Percentiles rank a stretch among this genome's conserved stretches.
Evolutionary conservation across 2,329 filamentous ascomycete species (phyloP).

Genomic region (Sporothrix brunneoviolacea): DNA sequence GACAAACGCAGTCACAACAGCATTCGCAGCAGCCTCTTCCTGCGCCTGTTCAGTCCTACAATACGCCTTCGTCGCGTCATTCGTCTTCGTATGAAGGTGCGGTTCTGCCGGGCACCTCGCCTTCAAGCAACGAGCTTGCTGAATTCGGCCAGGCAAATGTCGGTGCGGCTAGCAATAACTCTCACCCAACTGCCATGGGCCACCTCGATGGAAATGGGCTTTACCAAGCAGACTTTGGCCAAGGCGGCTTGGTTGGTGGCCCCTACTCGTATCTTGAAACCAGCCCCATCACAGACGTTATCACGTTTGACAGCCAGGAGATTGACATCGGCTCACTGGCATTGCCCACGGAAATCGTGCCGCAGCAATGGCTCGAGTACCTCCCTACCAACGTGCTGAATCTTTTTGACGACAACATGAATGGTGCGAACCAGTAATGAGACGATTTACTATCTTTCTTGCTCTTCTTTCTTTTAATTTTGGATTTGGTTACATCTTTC

Average conservation of each 20-base stretch:
- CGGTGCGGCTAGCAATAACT: not conserved
- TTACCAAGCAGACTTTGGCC: constrained; percentile 24
- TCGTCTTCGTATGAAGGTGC: constrained; percentile 38
- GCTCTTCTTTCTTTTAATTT: not conserved
- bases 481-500: not conserved
- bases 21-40: constrained; percentile 20
- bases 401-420: constrained; percentile 38
- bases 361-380: constrained; percentile 66
- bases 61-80: constrained; percentile 35
- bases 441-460: too few relatives aligned
- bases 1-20: constrained; percentile 20
- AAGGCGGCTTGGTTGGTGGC: constrained; percentile 22
- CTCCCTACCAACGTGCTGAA: constrained; percentile 59
- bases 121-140: constrained; percentile 24
- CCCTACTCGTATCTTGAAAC: constrained; percentile 28
- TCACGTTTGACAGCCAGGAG: constrained; percentile 71
- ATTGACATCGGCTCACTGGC: constrained; percentile 66
- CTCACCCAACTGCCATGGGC: constrained; percentile 4
- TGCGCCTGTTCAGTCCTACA: constrained; percentile 22
- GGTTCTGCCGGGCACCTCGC: constrained; percentile 32
- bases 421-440: not conserved
- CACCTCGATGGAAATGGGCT: constrained; percentile 7
- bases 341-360: constrained; percentile 56
- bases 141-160: not conserved
- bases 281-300: constrained; percentile 36